Base-by-base conservation (phyloP, 2,329 filamentous ascomycete species). In the Nemania sp. region DNA sequence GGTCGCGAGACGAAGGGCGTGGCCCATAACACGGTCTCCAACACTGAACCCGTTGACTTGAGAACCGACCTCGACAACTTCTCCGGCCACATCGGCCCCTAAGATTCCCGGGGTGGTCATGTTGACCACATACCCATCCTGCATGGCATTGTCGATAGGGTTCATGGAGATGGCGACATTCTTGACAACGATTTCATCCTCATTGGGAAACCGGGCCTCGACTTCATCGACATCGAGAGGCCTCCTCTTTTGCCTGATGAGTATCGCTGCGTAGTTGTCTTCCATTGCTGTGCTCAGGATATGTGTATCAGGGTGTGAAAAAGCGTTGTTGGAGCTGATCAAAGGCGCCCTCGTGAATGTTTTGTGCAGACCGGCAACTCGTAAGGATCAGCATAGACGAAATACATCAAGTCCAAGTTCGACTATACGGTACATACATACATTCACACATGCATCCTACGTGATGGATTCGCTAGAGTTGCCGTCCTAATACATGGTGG, bases 31-130 rank as follows among this genome's bases (percentile, higher is more conserved):
- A 11, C 71, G 66, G 54, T 74, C 70, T 2, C 72, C 72, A 7
- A 62, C 50, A 17, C 61, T 61, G 52, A 73, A 71, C 2, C 59
- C 46, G 19, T 47, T 56, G 6, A 64, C 57, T 33, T 58, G 57
- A 3, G 57, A 23, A 14, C 71, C 70, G 19, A 73, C 61, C 36
- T 67, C 63, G 23, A 67, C 61, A 3, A 74, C 66, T 33, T 65
- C 63, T 14, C 73, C 71, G n/a, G 72, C 65, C 34, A 66, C 64
- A 55, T 68, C 72, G 24, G 46, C 53, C n/a, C 72, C 72, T 15
- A 72, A 55, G 20, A 74, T 59, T 6, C 54, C 61, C 2, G 72
- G 72, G 34, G 68, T 72, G 7, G 60, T 68, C 56, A 73, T 49
- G 22, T 72, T 72, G 52, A 24, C 66, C 70, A 17, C 51, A 22